Evolutionary conservation across 2,329 filamentous ascomycete genomes (phyloP).

Genomic region (Penicillium sp.): DNA sequence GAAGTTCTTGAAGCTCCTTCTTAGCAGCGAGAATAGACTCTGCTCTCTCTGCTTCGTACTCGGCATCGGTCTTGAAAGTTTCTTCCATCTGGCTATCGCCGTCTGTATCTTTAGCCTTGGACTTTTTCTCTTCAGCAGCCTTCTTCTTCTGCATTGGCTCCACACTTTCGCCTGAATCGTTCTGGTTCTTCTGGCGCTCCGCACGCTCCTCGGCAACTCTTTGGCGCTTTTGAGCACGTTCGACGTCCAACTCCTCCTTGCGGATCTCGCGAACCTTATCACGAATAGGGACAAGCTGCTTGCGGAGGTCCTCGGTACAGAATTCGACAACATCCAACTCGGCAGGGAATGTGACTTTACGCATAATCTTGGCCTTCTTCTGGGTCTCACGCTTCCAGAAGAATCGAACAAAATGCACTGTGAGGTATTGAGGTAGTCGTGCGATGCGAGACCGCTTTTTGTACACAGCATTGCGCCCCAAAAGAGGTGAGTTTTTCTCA

Average conservation of each 20-base stretch:
- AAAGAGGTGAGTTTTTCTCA: slow-evolving; percentile 78
- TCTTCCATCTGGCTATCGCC: slow-evolving; percentile 71
- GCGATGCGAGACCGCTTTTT: slow-evolving; percentile 90
- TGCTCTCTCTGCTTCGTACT: slow-evolving; percentile 82
- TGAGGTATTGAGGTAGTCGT: slow-evolving; percentile 88
- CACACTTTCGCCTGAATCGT: slow-evolving; percentile 28
- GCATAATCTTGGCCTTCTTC: slow-evolving; percentile 99
- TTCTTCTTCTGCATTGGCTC: slow-evolving; percentile 52
- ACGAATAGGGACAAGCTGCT: slow-evolving; percentile 81
- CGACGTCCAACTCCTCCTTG: slow-evolving; percentile 92
- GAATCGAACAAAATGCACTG: slow-evolving; percentile 96
- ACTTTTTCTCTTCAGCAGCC: slow-evolving; percentile 51
- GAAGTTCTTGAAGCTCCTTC: slow-evolving; percentile 78
- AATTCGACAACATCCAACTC: slow-evolving; percentile 94
- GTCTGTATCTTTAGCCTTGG: slow-evolving; percentile 54
- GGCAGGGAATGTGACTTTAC: slow-evolving; percentile 93
- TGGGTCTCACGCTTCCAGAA: slow-evolving; percentile 95
- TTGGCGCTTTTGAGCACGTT: slow-evolving; percentile 86
- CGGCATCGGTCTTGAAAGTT: slow-evolving; percentile 87
- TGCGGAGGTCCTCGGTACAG: slow-evolving; percentile 85
- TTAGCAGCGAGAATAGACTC: slow-evolving; percentile 75
- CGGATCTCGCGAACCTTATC: slow-evolving; percentile 94
- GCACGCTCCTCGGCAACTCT: slow-evolving; percentile 65
- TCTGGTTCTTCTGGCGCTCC: slow-evolving; percentile 49
- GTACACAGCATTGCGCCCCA: slow-evolving; percentile 78